Base-by-base conservation (phyloP, 495 filamentous ascomycete species). In the Aspergillus bertholletiae region DNA sequence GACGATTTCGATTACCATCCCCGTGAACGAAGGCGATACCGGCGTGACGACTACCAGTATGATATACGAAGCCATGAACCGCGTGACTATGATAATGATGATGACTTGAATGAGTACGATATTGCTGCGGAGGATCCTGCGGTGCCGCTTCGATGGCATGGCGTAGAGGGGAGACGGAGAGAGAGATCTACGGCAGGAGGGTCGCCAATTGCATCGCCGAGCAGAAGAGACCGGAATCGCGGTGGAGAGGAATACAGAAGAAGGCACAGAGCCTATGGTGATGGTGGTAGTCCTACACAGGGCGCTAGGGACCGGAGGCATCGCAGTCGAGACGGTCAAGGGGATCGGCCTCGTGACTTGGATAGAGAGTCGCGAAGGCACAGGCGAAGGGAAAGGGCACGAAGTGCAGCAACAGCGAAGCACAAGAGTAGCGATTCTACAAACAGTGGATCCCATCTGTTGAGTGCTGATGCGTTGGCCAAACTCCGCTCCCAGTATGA, bases 401-500 rank as follows among this genome's bases (percentile, higher is more conserved):
- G 64, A 2, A 58, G 64, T 37, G 54, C 51, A 17, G 46, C 44
- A 34, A 54, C 67, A 24, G 51, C 51, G 32, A 75, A 76, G 41
- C 73, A 77, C 62, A 54, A 65, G 32, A 77, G 73, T 53, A 66
- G 53, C 0, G 73, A 75, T 27, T 76, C 74, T 30, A 63, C 70
- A 13, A 71, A 65, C 47, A 75, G 71, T 59, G 64, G 67, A 6
- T 69, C 74, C 0, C 66, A 73, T 58, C 49, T 76, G 2, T 56
- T 77, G 7, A 73, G 60, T 45, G 77, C 78, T 11, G 81, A 84
- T 52, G 79, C 85, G 7, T 65, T 89, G 53, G 85, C 85, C 15
- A 77, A 79, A 59, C 63, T 89, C 35, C 78, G 87, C 55, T 71
- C 77, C n/a, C 68, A 80, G 26, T 84, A 86, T 59, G 73, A 79